Base-by-base conservation (phyloP, 2,329 filamentous ascomycete genomes). In the Penicillium sp. region DNA sequence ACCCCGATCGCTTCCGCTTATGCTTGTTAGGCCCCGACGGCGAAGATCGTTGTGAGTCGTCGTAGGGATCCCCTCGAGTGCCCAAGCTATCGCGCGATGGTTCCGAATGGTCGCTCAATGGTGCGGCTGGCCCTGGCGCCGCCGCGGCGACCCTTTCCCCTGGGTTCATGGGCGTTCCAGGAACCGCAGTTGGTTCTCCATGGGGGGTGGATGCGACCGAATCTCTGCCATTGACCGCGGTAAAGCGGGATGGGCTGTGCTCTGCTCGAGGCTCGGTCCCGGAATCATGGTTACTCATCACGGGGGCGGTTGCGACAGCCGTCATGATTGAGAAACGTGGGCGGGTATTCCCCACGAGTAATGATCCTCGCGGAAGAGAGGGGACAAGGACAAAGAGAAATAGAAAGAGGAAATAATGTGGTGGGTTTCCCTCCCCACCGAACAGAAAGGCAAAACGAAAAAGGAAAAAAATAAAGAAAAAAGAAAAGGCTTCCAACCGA, bases 1-100 rank as follows among this genome's bases (percentile, higher is more conserved):
- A 91, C 50, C 82, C 79, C 7, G 91, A 92, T 63, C 91, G 86
- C 76, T 92, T 94, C 61, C 83, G 76, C 67, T 84, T 84, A 70
- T 88, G 86, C 77, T 89, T 90, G 65, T 68, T 68, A 60, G 66
- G 10, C 10, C 38, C 65, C 50, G 47, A 65, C 60, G 74, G 72
- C 2, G 70, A 67, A 1, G 73, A 74, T 35, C 62, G 68, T 44
- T 66, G 72, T 19, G 71, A 71, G 54, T 72, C 70, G 56, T 69
- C 71, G 54, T 70, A 67, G 28, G 35, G 51, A 51, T 65, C 60
- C 6, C 53, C 56, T n/a, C 57, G 65, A n/a, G 44, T 8, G 17
- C 38, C 53, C 26, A 44, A 19, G 33, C 37, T 42, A 17, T 55
- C 58, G 53, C 51, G 50, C 17, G 58, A 50, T 7, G 51, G 40